Percentiles rank a stretch among this genome's conserved stretches.
Conservation (phyloP, 345 rosid species). For the Carallia pectinifolia region DNA sequence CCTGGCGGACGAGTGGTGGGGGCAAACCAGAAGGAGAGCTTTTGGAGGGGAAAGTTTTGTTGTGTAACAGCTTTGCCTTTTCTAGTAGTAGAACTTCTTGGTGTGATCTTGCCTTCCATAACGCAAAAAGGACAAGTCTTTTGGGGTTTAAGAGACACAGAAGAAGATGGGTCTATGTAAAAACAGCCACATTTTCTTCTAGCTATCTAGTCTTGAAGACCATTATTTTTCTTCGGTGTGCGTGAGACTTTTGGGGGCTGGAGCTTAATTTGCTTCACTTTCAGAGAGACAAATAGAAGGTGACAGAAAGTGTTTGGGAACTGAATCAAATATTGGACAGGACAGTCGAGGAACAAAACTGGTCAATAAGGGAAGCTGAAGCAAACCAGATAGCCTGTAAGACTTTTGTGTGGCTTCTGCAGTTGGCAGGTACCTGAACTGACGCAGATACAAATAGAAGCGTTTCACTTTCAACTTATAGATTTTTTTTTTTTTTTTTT, state of each 20-base stretch:
- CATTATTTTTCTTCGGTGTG: slow-evolving; percentile 17
- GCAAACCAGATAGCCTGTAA: no score
- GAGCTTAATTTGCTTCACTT: background rate
- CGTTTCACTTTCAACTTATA: no score
- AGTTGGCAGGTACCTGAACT: no score
- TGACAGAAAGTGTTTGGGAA: background rate
- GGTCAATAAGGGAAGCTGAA: no score
- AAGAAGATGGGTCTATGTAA: background rate
- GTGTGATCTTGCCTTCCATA: slow-evolving; percentile 22
- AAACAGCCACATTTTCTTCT: slow-evolving; percentile 25
- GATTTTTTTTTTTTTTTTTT: no score
- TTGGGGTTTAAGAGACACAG: slow-evolving; percentile 12
- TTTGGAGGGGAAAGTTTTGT: slow-evolving; percentile 54
- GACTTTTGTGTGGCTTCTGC: no score
- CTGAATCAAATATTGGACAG: no score
- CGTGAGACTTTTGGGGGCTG: slow-evolving; percentile 6
- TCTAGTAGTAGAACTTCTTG: slow-evolving; percentile 14
- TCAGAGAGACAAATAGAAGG: background rate
- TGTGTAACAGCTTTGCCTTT: slow-evolving; percentile 31
- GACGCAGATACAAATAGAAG: no score
- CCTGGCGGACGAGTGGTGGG: slow-evolving; percentile 74
- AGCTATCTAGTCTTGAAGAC: slow-evolving; percentile 10
- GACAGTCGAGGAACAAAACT: no score
- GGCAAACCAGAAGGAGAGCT: slow-evolving; percentile 72
- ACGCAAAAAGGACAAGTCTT: slow-evolving; percentile 6